Evolutionary conservation across 2,329 filamentous ascomycete species (phyloP), one percentile per base, ranked within the genome.

Genomic region (Aulographum hederae): DNA sequence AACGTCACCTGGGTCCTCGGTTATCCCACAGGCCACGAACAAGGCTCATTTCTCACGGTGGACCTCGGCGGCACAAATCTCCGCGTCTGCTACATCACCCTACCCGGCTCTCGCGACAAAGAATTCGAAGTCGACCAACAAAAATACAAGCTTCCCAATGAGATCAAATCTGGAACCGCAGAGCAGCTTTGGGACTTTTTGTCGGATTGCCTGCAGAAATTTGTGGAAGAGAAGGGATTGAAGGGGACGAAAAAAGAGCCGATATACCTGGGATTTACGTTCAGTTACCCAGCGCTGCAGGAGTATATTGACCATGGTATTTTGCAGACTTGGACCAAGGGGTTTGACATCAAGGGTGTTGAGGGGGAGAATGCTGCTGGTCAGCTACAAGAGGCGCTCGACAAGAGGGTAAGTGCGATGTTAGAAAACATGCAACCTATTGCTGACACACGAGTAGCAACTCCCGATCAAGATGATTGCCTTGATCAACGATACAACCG

Each of bases 11-110:
- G 86, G 86, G 84, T 91, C 39, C 84, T 92, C 73, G 70, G 70
- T 29, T 82, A 82, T 53, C 86, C 86, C 15, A 78, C 77, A 49
- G 86, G 86, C 41, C 56, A 85, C 41, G 86, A 94, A 56, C 79
- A 73, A 6, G 86, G 86, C 38, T 89, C 77, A 11, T 93, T 74
- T 53, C 64, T 95, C 25, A 84, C 86, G 34, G 65, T 95, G 26
- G 86, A 95, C 50, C 91, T 95, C 78, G 86, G 86, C 35, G 86
- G 86, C 45, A 95, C 86, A 47, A 95, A 95, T 55, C 61, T 94
- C 39, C 78, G 86, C 51, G 85, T 95, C 41, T 94, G 86, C 56
- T 79, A 92, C 56, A 86, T 95, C 47, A 81, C 75, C 37, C 60
- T 95, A 47, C 82, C 81, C 16, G 77, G 92, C 34, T n/a, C n/a